A percentile compares a stretch with the other conserved stretches of the same genome.
phyloP scores from a whole-genome alignment of 1,139 yeast genomes.

The Blastobotrys apis region DNA sequence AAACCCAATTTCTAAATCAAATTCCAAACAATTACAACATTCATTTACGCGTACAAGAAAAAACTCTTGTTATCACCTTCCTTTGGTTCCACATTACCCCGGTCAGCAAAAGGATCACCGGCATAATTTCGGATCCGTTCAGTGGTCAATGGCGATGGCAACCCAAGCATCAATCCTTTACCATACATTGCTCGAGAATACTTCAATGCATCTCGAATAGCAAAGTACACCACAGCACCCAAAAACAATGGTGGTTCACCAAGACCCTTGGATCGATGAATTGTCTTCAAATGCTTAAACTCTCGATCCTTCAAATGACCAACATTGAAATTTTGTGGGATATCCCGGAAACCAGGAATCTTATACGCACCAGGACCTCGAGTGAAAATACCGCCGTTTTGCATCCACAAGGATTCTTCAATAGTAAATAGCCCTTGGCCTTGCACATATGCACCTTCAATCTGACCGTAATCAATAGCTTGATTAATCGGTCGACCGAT shows the following conservation, averaged over 20 bases:
- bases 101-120: conserved; percentile 36
- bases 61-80: conserved; percentile 34
- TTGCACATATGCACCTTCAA: conserved; percentile 47
- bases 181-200: conserved; percentile 37
- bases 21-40: neutral
- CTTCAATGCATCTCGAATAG: conserved; percentile 42
- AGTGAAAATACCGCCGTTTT: conserved; percentile 41
- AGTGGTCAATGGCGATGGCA: conserved; percentile 39
- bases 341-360: conserved; percentile 45
- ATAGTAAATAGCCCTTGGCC: conserved; percentile 47
- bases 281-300: conserved; percentile 42
- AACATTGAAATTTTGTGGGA: conserved; percentile 42
- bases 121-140: conserved; percentile 40
- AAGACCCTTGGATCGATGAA: conserved; percentile 43
- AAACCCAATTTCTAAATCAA: neutral
- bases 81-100: conserved; percentile 36
- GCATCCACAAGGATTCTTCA: conserved; percentile 45
- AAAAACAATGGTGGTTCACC: conserved; percentile 48
- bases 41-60: conserved; percentile 35
- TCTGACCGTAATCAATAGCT: conserved; percentile 47
- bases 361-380: conserved; percentile 48
- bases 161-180: conserved; percentile 23
- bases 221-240: conserved; percentile 41
- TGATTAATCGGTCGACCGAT: conserved; percentile 45
- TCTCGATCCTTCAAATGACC: conserved; percentile 39